These are phyloP conservation scores for Pichia sp. DNA, from an alignment of 1,139 yeast genomes.

Conservation along the genomic window DNA sequence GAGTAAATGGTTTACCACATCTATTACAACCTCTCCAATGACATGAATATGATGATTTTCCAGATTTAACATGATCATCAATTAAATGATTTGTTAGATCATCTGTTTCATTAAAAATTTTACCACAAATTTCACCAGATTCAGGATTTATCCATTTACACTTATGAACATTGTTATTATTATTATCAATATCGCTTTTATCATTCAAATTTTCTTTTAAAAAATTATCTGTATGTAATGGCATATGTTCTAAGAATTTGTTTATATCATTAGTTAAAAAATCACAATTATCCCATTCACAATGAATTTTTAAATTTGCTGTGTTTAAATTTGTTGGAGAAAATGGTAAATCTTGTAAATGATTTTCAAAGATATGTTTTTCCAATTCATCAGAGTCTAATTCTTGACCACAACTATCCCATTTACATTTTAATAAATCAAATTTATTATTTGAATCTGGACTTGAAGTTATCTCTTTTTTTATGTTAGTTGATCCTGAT, in stretches of 20 bases:
- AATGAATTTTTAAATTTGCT: constrained; percentile 31
- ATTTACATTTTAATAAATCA: constrained; percentile 27
- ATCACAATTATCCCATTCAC: constrained; percentile 73
- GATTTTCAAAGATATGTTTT: constrained; percentile 53
- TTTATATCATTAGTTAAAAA: constrained; percentile 47
- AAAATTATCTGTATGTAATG: constrained; percentile 26
- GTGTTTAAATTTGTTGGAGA: constrained; percentile 5
- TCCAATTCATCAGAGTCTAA: constrained; percentile 30
- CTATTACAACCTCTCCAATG: constrained; percentile 77
- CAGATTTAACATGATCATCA: constrained; percentile 62
- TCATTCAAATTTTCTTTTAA: background rate
- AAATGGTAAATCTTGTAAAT: constrained; percentile 32
- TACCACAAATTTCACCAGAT: constrained; percentile 37
- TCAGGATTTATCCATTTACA: constrained; percentile 28
- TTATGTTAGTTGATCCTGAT: no score
- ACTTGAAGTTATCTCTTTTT: background rate
- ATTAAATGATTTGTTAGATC: constrained; percentile 68
- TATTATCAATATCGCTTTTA: constrained; percentile 1
- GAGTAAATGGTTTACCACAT: constrained; percentile 55
- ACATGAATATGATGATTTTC: constrained; percentile 65
- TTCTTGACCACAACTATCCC: constrained; percentile 27
- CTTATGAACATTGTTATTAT: constrained; percentile 35
- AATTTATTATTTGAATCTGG: background rate
- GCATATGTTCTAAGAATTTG: constrained; percentile 54
- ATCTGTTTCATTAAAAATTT: constrained; percentile 43